phyloP scores from a whole-genome alignment of 2,329 filamentous ascomycete genomes.

The Curvularia sp. region DNA sequence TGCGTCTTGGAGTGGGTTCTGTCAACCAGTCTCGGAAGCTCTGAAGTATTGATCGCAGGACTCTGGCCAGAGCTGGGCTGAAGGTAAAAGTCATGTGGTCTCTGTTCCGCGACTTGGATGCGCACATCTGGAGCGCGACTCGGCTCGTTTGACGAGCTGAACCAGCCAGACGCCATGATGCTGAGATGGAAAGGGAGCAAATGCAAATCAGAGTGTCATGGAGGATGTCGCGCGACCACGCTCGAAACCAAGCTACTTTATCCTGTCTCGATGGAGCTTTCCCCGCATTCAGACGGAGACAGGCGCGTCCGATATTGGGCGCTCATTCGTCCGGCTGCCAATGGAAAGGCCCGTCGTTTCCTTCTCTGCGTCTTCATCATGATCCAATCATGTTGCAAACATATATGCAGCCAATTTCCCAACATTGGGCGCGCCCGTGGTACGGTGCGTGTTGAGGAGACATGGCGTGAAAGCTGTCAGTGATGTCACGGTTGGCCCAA shows the following conservation, averaged over 20 bases:
- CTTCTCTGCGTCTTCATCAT: slow-evolving; percentile 1
- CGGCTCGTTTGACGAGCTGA: slow-evolving; percentile 32
- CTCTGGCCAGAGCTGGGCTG: slow-evolving; percentile 31
- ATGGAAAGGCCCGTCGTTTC: neutral
- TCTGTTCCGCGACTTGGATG: slow-evolving; percentile 41
- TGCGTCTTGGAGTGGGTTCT: slow-evolving; percentile 44
- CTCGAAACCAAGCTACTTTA: slow-evolving; percentile 15
- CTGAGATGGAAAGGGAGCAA: neutral
- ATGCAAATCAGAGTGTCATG: slow-evolving; percentile 2
- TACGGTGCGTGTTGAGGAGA: slow-evolving; percentile 2
- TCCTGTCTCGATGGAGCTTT: slow-evolving; percentile 25
- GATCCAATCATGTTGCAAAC: slow-evolving; percentile 11
- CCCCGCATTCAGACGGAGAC: slow-evolving; percentile 31
- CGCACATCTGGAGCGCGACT: slow-evolving; percentile 39
- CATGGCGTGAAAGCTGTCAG: slow-evolving; percentile 5
- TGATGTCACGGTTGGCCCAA: slow-evolving; percentile 14
- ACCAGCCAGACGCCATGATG: slow-evolving; percentile 41
- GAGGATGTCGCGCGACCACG: slow-evolving; percentile 7
- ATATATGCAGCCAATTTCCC: slow-evolving; percentile 12
- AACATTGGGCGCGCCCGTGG: slow-evolving; percentile 3
- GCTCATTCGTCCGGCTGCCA: slow-evolving; percentile 16
- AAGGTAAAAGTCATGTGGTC: slow-evolving; percentile 45
- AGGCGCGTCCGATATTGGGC: slow-evolving; percentile 11
- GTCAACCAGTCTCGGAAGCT: slow-evolving; percentile 27
- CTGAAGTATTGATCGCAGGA: slow-evolving; percentile 11